Evolutionary conservation across 306 rosid genomes (phyloP), one percentile per base, ranked within the genome.

Genomic region (Vigna mungo): DNA sequence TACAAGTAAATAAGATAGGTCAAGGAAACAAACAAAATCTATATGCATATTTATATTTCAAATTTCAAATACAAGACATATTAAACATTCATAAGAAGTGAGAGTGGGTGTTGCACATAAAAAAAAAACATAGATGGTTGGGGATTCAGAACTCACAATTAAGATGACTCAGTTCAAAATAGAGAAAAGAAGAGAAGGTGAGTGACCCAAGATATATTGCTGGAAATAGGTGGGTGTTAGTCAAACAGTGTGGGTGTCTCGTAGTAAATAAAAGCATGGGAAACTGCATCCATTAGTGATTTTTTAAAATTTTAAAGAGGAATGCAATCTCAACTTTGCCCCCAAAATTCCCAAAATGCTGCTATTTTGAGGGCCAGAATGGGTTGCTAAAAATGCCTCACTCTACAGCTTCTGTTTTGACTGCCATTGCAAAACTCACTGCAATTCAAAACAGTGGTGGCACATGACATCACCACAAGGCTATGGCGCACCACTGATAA

Each of bases 171-270:
- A 23, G 34, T 23, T 23, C 36, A 55, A 55, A 60, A 1, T 27
- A 59, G 39, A 59, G 65, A 59, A 59, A 27, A 27, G 65, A 55
- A 54, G 10, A 27, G 30, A 54, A 54, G 59, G 59, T 53, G 59
- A 52, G 58, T 20, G 14, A 8, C 9, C 9, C 7, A 9, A 55
- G 34, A 21, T 21, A 30, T 60, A 3, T 30, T 30, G 34, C 34
- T 30, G 34, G 34, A 30, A 30, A 30, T 3, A 37, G 66, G 20
- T 60, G 13, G 66, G 66, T 60, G 66, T 60, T 32, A 15, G 43
- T 60, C 44, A 15, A 14, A 60, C 43, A 30, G 12, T 21, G 34
- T 25, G 32, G 20, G 39, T 14, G 43, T 60, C 11, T 14, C 4
- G 2, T 55, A 55, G 34, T 21, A 55, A 14, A 55, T 55, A 21